A percentile compares a stretch with the other conserved stretches of the same genome.
These are phyloP conservation scores for Cercospora nicotianae DNA, from an alignment of 2,329 filamentous ascomycete genomes.

Conservation along the genomic window DNA sequence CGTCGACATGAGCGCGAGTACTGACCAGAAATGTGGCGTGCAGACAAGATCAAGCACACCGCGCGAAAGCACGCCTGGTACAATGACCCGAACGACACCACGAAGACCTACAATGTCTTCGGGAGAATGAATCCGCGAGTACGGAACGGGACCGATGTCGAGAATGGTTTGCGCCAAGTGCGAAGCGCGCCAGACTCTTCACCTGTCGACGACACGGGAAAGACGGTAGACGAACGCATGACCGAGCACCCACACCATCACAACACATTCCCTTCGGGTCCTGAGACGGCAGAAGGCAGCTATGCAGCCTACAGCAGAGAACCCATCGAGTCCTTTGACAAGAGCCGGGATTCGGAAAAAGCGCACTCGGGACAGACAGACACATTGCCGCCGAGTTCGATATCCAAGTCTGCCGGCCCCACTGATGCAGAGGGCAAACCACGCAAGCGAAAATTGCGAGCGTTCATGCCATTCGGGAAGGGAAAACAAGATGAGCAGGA, in stretches of 20 bases:
- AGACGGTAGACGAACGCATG: conserved; percentile 19
- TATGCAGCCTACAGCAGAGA: conserved; percentile 11
- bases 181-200: conserved; percentile 17
- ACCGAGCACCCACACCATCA: conserved; percentile 9
- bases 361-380: conserved; percentile 17
- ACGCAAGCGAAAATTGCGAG: conserved; percentile 26
- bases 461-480: conserved; percentile 28
- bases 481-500: conserved; percentile 10
- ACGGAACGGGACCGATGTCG: conserved; percentile 25
- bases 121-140: conserved; percentile 25
- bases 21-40: conserved; percentile 17
- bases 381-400: conserved; percentile 18
- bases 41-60: conserved; percentile 35
- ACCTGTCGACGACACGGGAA: conserved; percentile 19
- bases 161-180: conserved; percentile 25
- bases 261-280: conserved; percentile 15
- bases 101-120: conserved; percentile 33
- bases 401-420: conserved; percentile 15
- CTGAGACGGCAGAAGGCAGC: conserved; percentile 11
- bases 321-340: conserved; percentile 7
- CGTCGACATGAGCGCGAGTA: conserved; percentile 2
- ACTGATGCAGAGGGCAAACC: conserved; percentile 21
- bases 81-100: conserved; percentile 23
- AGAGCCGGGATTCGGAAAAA: conserved; percentile 12
- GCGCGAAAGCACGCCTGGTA: conserved; percentile 36